phyloP scores from a whole-genome alignment of 768 basidiomycete genomes.

The Agaricus subrufescens region DNA sequence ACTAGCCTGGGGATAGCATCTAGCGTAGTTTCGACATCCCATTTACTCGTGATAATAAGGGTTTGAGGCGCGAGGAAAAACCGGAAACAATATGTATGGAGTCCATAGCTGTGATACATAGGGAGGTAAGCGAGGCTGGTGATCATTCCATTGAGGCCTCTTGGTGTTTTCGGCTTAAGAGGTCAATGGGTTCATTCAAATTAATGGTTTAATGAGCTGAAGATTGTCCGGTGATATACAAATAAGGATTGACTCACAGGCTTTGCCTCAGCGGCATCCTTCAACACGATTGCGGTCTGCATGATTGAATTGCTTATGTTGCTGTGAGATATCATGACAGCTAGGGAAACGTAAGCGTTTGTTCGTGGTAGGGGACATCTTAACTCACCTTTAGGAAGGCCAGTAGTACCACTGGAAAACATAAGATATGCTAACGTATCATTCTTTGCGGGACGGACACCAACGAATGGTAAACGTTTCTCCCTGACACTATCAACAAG shows the following conservation, averaged over 20 bases:
- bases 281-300: background rate
- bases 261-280: too few species aligned
- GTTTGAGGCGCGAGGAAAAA: constrained; percentile 42
- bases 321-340: constrained; percentile 69
- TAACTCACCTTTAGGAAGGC: constrained; percentile 60
- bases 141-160: constrained; percentile 39
- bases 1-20: constrained; percentile 54
- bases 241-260: too few species aligned
- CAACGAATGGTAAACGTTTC: constrained; percentile 33
- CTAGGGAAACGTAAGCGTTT: constrained; percentile 24
- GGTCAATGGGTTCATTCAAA: too few species aligned
- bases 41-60: constrained; percentile 48
- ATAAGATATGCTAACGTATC: constrained; percentile 63
- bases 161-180: constrained; percentile 29
- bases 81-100: constrained; percentile 47
- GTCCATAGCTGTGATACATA: constrained; percentile 60
- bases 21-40: constrained; percentile 51
- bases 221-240: too few species aligned
- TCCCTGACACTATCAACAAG: constrained; percentile 35
- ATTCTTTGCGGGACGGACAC: constrained; percentile 37
- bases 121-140: constrained; percentile 55
- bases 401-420: constrained; percentile 76
- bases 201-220: too few species aligned
- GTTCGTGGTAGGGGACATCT: background rate
- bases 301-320: constrained; percentile 42